Evolutionary conservation across 2,329 filamentous ascomycete species (phyloP).

Genomic region (Penicillium sumatraense): DNA sequence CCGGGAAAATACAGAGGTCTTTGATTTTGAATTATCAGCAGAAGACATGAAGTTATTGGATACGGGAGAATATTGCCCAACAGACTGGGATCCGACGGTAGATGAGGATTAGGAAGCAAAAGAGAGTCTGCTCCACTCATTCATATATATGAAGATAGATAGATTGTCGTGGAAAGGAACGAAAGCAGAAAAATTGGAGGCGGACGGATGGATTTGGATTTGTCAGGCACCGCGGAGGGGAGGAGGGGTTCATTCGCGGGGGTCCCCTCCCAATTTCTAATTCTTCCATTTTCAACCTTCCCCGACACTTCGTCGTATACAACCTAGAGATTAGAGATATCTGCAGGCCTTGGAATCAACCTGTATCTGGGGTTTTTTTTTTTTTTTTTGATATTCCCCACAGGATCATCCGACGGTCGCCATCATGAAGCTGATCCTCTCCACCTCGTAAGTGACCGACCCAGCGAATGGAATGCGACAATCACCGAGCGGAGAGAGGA

Average conservation of each 20-base stretch:
- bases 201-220: constrained; percentile 17
- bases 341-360: neutral
- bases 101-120: constrained; percentile 32
- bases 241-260: constrained; percentile 26
- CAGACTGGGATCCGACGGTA: constrained; percentile 61
- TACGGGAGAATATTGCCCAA: constrained; percentile 61
- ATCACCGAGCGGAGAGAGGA: neutral
- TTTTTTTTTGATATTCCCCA: neutral
- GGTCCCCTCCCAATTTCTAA: constrained; percentile 18
- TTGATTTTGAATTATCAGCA: constrained; percentile 62
- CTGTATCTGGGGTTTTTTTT: too few relatives aligned
- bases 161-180: neutral
- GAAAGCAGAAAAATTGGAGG: neutral
- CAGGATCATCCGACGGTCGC: constrained; percentile 44
- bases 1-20: constrained; percentile 63
- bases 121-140: neutral
- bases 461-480: constrained; percentile 2
- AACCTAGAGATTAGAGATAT: too few relatives aligned
- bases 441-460: constrained; percentile 71
- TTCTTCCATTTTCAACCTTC: neutral
- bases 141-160: too few relatives aligned
- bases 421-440: constrained; percentile 84
- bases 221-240: constrained; percentile 21
- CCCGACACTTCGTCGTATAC: neutral
- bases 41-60: constrained; percentile 63